Percentiles rank a stretch among this genome's conserved stretches.
These are phyloP conservation scores for Selaginella moellendorffii DNA, from an alignment of 75 land plant species.

Conservation along the genomic window DNA sequence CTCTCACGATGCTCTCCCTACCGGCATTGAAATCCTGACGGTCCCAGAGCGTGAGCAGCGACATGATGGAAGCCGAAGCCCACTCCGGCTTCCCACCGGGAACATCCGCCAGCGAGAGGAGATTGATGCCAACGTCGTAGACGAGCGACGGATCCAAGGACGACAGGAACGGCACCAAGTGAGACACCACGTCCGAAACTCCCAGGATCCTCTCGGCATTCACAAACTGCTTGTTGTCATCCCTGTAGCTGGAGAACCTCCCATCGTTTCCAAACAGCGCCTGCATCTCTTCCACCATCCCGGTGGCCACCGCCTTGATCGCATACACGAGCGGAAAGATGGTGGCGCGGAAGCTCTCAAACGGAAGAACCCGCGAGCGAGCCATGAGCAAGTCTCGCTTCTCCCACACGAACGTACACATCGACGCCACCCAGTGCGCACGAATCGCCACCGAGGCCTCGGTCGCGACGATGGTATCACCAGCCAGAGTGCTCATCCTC, in stretches of 20 bases:
- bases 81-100: conserved; percentile 99
- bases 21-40: conserved; percentile 87
- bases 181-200: conserved; percentile 86
- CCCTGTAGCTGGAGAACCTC: neutral
- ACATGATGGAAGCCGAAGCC: conserved; percentile 88
- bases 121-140: conserved; percentile 86
- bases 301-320: conserved; percentile 77
- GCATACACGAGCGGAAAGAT: conserved; percentile 80
- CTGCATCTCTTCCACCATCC: conserved; percentile 53
- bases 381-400: conserved; percentile 66
- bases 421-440: conserved; percentile 65
- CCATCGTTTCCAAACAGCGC: conserved; percentile 16
- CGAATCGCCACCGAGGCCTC: conserved; percentile 88
- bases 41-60: conserved; percentile 92
- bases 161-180: conserved; percentile 68
- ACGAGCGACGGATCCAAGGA: conserved; percentile 85
- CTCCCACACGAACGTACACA: conserved; percentile 75
- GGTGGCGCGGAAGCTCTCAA: conserved; percentile 69
- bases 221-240: conserved; percentile 20
- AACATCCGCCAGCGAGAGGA: conserved; percentile 90
- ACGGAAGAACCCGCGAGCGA: conserved; percentile 54
- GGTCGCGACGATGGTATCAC: conserved; percentile 75
- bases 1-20: conserved; percentile 87
- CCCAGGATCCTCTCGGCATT: conserved; percentile 81
- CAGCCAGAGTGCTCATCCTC: conserved; percentile 89